phyloP scores from a whole-genome alignment of 495 filamentous ascomycete species.

The Copromyces sp. region DNA sequence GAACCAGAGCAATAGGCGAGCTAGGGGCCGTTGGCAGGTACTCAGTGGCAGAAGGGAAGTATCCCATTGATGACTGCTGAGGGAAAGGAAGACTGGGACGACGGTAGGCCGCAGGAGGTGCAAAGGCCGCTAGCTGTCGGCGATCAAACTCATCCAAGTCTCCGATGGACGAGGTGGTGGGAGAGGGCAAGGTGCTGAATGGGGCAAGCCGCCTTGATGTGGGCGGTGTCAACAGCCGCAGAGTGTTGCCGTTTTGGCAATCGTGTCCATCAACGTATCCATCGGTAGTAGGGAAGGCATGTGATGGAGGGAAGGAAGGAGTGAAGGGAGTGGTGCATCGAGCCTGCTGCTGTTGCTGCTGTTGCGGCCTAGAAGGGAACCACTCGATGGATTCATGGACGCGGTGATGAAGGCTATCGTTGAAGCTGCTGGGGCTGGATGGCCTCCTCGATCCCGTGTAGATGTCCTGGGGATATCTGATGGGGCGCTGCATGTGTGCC shows the following conservation, averaged over 20 bases:
- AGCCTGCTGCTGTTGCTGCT: background rate
- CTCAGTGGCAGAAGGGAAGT: constrained; percentile 11
- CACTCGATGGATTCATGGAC: background rate
- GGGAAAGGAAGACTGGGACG: background rate
- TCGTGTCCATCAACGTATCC: background rate
- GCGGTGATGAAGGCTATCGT: background rate
- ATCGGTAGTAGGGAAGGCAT: background rate
- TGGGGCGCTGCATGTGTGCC: background rate
- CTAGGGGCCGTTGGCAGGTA: constrained; percentile 24
- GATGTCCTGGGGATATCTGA: background rate
- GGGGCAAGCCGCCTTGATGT: background rate
- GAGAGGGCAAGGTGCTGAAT: background rate
- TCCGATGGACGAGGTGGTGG: background rate
- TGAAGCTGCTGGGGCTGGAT: background rate
- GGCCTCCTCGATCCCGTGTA: background rate
- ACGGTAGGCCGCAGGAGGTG: background rate
- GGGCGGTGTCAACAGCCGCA: background rate
- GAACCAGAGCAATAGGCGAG: constrained; percentile 14
- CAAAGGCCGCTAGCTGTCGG: background rate
- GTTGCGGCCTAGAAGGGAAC: background rate
- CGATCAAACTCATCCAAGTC: background rate
- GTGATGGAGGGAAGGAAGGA: background rate
- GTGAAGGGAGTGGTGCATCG: background rate
- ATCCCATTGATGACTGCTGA: background rate
- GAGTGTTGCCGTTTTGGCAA: background rate